Percentiles rank a stretch among this genome's conserved stretches.
Conservation (phyloP, 768 basidiomycete species). For the Hericium rajendrae region DNA sequence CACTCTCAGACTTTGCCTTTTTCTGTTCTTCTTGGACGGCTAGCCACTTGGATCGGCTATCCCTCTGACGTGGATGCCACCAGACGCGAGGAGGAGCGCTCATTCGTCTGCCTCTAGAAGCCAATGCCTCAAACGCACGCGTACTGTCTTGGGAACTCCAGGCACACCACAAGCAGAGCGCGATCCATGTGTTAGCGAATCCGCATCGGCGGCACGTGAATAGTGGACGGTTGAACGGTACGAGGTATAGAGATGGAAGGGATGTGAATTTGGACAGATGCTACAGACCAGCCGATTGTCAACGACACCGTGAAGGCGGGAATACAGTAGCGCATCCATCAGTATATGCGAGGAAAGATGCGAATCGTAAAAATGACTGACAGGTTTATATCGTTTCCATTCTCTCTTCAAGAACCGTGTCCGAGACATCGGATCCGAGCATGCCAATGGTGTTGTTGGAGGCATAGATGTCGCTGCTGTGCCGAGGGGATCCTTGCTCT, state of each 20-base stretch:
- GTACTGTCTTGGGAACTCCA: conserved; percentile 9
- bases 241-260: conserved; percentile 6
- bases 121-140: conserved; percentile 3
- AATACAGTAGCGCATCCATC: neutral
- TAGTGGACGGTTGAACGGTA: conserved; percentile 6
- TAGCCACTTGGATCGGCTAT: no score
- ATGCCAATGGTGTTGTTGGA: neutral
- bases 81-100: neutral
- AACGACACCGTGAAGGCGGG: neutral
- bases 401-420: conserved; percentile 6
- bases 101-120: conserved; percentile 1
- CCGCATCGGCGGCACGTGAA: conserved; percentile 12
- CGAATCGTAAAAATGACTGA: neutral
- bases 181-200: conserved; percentile 10
- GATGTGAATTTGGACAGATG: conserved; percentile 13
- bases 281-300: neutral
- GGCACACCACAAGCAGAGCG: conserved; percentile 13
- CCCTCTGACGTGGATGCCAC: neutral
- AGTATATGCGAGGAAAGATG: neutral
- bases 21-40: no score
- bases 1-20: no score
- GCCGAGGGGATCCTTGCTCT: neutral
- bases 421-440: conserved; percentile 5
- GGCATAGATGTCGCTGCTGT: neutral
- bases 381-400: conserved; percentile 8